Conservation (phyloP, 2,329 filamentous ascomycete genomes). For the Hawksworthiomyces lignivorus region DNA sequence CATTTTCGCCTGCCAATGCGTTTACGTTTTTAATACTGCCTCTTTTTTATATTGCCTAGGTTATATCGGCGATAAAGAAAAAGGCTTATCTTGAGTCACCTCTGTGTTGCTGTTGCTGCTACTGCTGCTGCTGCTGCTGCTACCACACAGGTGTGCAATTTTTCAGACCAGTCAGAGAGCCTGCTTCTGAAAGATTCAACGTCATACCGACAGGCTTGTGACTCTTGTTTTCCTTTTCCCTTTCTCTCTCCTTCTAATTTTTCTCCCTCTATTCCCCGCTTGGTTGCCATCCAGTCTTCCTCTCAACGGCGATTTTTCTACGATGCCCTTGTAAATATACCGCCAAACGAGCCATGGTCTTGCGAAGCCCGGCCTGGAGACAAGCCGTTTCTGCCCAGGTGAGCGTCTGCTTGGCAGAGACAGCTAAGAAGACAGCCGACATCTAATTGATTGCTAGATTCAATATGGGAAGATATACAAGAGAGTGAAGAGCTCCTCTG, state of each 20-base stretch:
- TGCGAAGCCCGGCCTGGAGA: constrained; percentile 31
- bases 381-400: constrained; percentile 31
- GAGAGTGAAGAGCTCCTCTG: constrained; percentile 8
- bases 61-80: too few species aligned
- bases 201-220: too few species aligned
- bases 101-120: too few species aligned
- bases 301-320: not conserved
- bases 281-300: not conserved
- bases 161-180: too few species aligned
- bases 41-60: too few species aligned
- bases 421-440: constrained; percentile 8
- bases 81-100: too few species aligned
- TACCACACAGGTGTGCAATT: too few species aligned
- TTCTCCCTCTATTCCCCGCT: not conserved
- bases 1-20: too few species aligned
- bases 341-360: constrained; percentile 28
- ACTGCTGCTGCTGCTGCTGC: too few species aligned
- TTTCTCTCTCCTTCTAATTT: not conserved
- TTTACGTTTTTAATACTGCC: too few species aligned
- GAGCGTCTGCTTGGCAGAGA: constrained; percentile 11
- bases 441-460: constrained; percentile 3
- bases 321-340: constrained; percentile 8
- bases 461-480: constrained; percentile 9
- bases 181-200: too few species aligned
- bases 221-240: not conserved